Conservation (phyloP, 2,329 filamentous ascomycete species). For the Fusarium sp. region DNA sequence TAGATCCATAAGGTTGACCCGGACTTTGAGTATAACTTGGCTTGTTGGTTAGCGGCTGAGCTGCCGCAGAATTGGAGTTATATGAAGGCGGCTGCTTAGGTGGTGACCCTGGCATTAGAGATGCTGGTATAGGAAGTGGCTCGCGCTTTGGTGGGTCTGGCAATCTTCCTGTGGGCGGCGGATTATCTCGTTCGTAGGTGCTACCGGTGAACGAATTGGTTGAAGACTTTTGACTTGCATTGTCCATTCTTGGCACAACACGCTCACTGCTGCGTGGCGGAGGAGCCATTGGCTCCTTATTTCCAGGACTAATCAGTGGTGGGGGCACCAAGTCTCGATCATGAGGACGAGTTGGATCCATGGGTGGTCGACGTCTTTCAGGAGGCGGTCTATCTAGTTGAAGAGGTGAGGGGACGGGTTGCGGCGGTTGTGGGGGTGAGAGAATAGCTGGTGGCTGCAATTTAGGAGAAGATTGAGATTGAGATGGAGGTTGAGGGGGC, state of each 20-base stretch:
- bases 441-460: slow-evolving; percentile 41
- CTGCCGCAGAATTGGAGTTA: background rate
- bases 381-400: slow-evolving; percentile 65
- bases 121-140: slow-evolving; percentile 32
- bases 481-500: slow-evolving; percentile 44
- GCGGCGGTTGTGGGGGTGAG: slow-evolving; percentile 45
- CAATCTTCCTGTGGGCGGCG: slow-evolving; percentile 36
- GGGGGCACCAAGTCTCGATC: slow-evolving; percentile 70
- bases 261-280: slow-evolving; percentile 66
- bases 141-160: slow-evolving; percentile 41
- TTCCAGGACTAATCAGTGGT: slow-evolving; percentile 66
- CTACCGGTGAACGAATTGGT: slow-evolving; percentile 50
- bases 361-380: slow-evolving; percentile 74
- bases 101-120: slow-evolving; percentile 33
- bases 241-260: slow-evolving; percentile 62
- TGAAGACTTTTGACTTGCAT: slow-evolving; percentile 49
- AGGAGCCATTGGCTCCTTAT: slow-evolving; percentile 61
- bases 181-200: slow-evolving; percentile 53
- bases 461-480: slow-evolving; percentile 46
- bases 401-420: slow-evolving; percentile 44
- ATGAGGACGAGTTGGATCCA: slow-evolving; percentile 70
- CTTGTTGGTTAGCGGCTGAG: slow-evolving; percentile 3
- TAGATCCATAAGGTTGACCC: slow-evolving; percentile 2
- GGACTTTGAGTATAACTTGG: slow-evolving; percentile 7
- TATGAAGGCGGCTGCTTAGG: slow-evolving; percentile 3